phyloP scores from a whole-genome alignment of 305 asterid species.

The Caryopteris hybrid region DNA sequence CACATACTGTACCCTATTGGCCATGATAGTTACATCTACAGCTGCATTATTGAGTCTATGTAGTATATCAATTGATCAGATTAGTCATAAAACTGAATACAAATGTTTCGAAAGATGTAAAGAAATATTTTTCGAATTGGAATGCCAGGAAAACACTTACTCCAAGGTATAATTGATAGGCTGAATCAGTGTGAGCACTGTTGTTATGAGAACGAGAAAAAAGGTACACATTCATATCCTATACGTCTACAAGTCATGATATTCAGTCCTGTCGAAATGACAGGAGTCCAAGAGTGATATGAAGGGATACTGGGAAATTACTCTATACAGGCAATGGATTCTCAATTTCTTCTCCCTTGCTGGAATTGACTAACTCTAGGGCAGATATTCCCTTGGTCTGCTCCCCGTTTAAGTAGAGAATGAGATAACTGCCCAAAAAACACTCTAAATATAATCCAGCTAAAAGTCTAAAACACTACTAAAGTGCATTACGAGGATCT shows the following conservation, averaged over 20 bases:
- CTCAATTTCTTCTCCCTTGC: conserved; percentile 6
- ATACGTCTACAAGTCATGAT: conserved; percentile 29
- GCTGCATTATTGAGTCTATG: conserved; percentile 6
- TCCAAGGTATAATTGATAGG: conserved; percentile 17
- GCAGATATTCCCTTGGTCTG: conserved; percentile 12
- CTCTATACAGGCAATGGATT: conserved; percentile 6
- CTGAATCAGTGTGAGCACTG: conserved; percentile 3
- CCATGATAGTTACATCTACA: not conserved
- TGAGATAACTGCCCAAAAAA: not conserved
- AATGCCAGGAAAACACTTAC: conserved; percentile 24
- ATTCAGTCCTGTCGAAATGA: conserved; percentile 13
- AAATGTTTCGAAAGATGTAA: not conserved
- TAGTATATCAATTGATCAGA: not conserved
- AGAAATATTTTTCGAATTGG: not conserved
- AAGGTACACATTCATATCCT: conserved; percentile 13
- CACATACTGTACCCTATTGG: not conserved
- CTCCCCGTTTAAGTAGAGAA: not conserved
- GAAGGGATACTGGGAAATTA: not conserved
- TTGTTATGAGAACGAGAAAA: not conserved
- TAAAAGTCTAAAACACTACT: not conserved
- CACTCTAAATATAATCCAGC: not conserved
- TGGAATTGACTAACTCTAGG: conserved; percentile 6
- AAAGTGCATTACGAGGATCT: not conserved
- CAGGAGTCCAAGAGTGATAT: not conserved
- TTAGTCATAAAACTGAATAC: not conserved